Base-by-base conservation (phyloP, 805 yeast species). In the Metschnikowia amazonensis region DNA sequence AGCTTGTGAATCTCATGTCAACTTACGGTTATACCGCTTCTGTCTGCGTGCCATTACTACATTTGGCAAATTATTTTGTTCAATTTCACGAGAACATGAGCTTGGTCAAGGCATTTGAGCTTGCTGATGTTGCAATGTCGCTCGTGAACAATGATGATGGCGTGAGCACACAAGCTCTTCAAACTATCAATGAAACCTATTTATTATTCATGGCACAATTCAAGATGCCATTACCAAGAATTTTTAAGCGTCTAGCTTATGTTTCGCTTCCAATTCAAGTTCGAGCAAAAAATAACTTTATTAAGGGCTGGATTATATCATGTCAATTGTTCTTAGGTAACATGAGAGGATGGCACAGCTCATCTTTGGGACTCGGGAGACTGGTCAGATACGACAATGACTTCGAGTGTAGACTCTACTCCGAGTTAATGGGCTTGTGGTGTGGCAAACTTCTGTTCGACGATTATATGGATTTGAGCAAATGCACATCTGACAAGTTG, bases 151-250 rank as follows among this genome's bases (percentile, higher is more conserved):
- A 61, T 17, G 67, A 59, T 23, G 58, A 63, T 2, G 61, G 64
- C 2, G 59, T 69, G 1, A 60, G 71, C 6, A 53, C 67, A 17
- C 66, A 66, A 40, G 59, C 66, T 39, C 65, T 66, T 30, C 67
- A 67, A 45, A 57, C 56, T 20, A 65, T 75, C 7, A 74, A 74
- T 49, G 74, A 72, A 49, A 52, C 63, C 24, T 77, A 76, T 48
- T 63, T 71, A 28, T 52, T 63, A 18, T 61, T 72, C 3, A 48
- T 76, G 49, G 81, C 77, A 2, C 56, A 64, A 4, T 68, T 64
- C 43, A 55, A 69, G 17, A 77, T 74, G 39, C 75, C 80, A 1
- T 32, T 65, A 20, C 47, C 57, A 4, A 68, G 63, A 20, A 53
- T 75, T 1, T 43, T 70, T 36, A 66, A 64, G 38, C 58, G 38